Conservation (phyloP, 352 stramenopile species). For the Phytophthora ramorum region DNA sequence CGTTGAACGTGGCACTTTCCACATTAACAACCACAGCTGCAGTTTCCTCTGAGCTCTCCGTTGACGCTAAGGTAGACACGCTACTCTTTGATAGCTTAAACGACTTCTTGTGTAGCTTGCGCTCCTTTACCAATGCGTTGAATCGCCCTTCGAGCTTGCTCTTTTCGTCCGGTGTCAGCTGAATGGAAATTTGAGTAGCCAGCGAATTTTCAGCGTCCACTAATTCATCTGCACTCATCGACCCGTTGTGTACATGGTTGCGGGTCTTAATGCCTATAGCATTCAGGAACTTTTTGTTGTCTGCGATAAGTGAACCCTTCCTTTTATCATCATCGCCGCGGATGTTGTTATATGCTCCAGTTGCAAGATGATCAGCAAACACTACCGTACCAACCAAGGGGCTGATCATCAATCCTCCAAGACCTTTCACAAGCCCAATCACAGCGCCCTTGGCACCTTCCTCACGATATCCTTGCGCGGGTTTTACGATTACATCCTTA, state of each 20-base stretch:
- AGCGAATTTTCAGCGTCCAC: slow-evolving; percentile 35
- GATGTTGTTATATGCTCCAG: slow-evolving; percentile 66
- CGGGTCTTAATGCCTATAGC: slow-evolving; percentile 47
- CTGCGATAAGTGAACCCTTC: slow-evolving; percentile 52
- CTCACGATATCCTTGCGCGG: slow-evolving; percentile 62
- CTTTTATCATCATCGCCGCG: slow-evolving; percentile 52
- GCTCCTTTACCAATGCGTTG: slow-evolving; percentile 48
- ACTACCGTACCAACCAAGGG: slow-evolving; percentile 63
- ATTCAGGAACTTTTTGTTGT: slow-evolving; percentile 51
- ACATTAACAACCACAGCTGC: slow-evolving; percentile 25
- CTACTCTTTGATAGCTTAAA: slow-evolving; percentile 27
- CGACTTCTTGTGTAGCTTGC: slow-evolving; percentile 26
- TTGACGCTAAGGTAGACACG: not conserved
- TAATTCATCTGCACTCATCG: slow-evolving; percentile 60
- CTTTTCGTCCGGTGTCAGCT: slow-evolving; percentile 48
- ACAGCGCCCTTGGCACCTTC: slow-evolving; percentile 67
- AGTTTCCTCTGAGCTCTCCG: slow-evolving; percentile 10
- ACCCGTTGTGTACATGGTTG: slow-evolving; percentile 53
- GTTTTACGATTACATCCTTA: slow-evolving; percentile 71
- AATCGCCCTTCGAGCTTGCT: slow-evolving; percentile 47
- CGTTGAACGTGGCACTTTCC: slow-evolving; percentile 37
- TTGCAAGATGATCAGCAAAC: slow-evolving; percentile 73
- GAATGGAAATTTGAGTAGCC: slow-evolving; percentile 48
- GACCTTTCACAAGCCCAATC: slow-evolving; percentile 63
- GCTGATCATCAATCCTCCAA: slow-evolving; percentile 58